Percentiles rank a stretch among this genome's conserved stretches.
These are phyloP conservation scores for Coprinopsis cinerea DNA, from an alignment of 768 basidiomycete genomes.

Conservation along the genomic window DNA sequence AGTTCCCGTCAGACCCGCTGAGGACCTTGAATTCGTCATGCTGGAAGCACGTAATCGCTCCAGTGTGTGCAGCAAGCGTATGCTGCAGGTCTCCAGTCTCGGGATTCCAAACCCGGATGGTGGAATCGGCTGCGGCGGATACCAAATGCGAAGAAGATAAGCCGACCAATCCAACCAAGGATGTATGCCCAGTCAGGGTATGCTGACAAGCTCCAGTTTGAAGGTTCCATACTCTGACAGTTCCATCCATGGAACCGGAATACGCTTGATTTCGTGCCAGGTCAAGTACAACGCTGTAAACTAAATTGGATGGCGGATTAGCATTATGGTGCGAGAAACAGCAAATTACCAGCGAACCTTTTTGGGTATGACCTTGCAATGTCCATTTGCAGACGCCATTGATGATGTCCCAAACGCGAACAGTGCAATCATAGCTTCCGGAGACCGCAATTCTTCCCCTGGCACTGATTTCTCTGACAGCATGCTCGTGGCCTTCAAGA, in stretches of 20 bases:
- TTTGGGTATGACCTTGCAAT: conserved; percentile 84
- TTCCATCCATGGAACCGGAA: conserved; percentile 98
- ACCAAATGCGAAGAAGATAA: conserved; percentile 88
- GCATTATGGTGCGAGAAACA: too few species aligned
- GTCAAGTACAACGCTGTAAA: conserved; percentile 94
- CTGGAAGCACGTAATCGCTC: conserved; percentile 99
- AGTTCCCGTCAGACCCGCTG: conserved; percentile 89
- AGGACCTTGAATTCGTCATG: conserved; percentile 98
- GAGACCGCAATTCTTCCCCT: conserved; percentile 87
- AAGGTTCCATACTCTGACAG: conserved; percentile 92
- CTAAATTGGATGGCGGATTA: conserved; percentile 38
- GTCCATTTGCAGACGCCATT: conserved; percentile 77
- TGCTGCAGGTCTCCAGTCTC: conserved; percentile 74
- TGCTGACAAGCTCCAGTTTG: conserved; percentile 75
- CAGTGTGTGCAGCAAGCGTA: conserved; percentile 84
- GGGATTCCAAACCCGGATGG: conserved; percentile 92
- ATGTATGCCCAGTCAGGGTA: conserved; percentile 85
- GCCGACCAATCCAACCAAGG: conserved; percentile 89
- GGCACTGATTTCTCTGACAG: conserved; percentile 86
- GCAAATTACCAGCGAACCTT: conserved; percentile 64
- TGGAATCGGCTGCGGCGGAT: conserved; percentile 94
- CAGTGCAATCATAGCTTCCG: conserved; percentile 93
- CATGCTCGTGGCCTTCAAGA: conserved; percentile 86
- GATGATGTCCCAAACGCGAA: conserved; percentile 92
- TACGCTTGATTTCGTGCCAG: conserved; percentile 81